Base-by-base conservation (phyloP, 2,329 filamentous ascomycete genomes). In the Tolypocladium inflatum region DNA sequence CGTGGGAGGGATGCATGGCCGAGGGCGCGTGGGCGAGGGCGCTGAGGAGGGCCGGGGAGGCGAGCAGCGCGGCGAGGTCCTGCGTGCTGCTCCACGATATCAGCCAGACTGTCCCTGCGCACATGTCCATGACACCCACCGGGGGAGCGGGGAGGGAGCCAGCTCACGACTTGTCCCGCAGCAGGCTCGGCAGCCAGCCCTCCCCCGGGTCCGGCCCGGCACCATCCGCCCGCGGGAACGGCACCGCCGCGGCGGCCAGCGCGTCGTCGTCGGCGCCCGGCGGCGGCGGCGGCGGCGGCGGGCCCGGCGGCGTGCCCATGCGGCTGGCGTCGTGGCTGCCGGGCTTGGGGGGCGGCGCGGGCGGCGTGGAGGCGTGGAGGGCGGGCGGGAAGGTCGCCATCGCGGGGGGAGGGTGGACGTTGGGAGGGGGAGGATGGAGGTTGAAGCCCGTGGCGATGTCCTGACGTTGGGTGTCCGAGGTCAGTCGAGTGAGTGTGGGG, bases 111-210 rank as follows among this genome's bases (percentile, higher is more conserved):
- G n/a, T 43, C n/a, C 26, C 5, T 30, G 26, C 26, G 26, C 26
- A 30, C 26, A 30, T 30, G 26, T 30, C 2, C 5, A 30, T 30
- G 3, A 30, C 26, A 30, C 2, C 26, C 26, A 30, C 26, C 26
- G n/a, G n/a, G n/a, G n/a, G n/a, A n/a, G n/a, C n/a, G n/a, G 26
- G 26, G 26, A 30, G 26, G 42, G 17, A 33, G 50, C 6, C 30
- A 3, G 75, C 83, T 63, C 77, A 95, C 91, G 89, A 86, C 76
- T 94, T 95, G 67, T 94, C 89, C 67, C 89, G 83, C 2, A 97
- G 75, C 15, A 85, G 76, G 60, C 83, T 81, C 1, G 91, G 91
- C 3, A 96, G 78, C 91, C 91, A 96, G 62, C 86, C 82, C 56
- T 89, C 84, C 23, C 86, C 84, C 0, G 83, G 83, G 63, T 87